Evolutionary conservation across 495 filamentous ascomycete species (phyloP).

Genomic region (Geoglossum glabrum): DNA sequence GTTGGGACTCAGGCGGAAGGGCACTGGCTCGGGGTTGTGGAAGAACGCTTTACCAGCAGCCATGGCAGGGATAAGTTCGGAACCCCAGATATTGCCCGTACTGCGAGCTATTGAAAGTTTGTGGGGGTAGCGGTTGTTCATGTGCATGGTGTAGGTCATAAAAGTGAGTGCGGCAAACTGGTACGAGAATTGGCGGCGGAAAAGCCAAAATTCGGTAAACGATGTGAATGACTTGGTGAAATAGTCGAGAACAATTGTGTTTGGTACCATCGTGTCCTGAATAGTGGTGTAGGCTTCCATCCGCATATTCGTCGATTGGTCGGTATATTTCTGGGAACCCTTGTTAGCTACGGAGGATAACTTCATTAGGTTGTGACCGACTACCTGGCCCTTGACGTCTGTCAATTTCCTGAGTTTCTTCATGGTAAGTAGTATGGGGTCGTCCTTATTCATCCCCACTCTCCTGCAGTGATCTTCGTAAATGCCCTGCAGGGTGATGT

Average conservation of each 20-base stretch:
- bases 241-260: constrained; percentile 62
- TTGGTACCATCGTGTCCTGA: constrained; percentile 74
- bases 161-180: constrained; percentile 92
- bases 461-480: constrained; percentile 90
- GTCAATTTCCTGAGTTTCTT: constrained; percentile 64
- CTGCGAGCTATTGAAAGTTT: constrained; percentile 81
- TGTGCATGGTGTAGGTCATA: constrained; percentile 96
- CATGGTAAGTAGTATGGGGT: constrained; percentile 86
- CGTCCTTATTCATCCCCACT: constrained; percentile 74
- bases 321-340: constrained; percentile 30
- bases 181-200: constrained; percentile 88
- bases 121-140: constrained; percentile 81
- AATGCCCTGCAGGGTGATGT: constrained; percentile 80
- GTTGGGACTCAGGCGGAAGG: constrained; percentile 93
- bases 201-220: constrained; percentile 90
- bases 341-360: not conserved
- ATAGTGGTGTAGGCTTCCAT: constrained; percentile 81
- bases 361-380: constrained; percentile 7
- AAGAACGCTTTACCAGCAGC: constrained; percentile 64
- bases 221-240: constrained; percentile 79
- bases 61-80: constrained; percentile 76
- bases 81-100: constrained; percentile 88
- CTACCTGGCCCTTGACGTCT: constrained; percentile 44
- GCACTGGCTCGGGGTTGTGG: constrained; percentile 83
- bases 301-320: constrained; percentile 43